Conservation (phyloP, 2,329 filamentous ascomycete genomes). For the Colletotrichum gigasporum region DNA sequence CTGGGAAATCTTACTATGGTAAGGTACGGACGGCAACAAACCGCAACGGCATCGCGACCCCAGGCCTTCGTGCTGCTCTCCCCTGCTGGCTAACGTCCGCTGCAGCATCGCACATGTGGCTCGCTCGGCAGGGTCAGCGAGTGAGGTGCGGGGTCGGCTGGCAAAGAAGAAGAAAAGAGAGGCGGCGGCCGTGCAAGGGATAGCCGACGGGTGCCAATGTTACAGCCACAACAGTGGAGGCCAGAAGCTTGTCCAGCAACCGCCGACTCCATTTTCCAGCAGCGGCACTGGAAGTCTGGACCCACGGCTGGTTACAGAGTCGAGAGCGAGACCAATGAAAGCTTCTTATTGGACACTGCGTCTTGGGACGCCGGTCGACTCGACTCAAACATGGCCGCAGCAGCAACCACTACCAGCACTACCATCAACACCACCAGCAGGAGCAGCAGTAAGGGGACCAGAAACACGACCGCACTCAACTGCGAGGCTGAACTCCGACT, state of each 20-base stretch:
- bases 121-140: background rate
- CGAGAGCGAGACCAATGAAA: too few relatives aligned
- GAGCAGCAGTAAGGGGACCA: background rate
- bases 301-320: conserved; percentile 26
- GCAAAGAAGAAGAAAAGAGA: background rate
- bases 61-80: too few relatives aligned
- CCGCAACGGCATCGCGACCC: too few relatives aligned
- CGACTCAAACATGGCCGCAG: too few relatives aligned
- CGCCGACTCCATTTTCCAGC: background rate
- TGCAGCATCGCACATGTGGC: too few relatives aligned
- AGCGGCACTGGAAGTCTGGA: conserved; percentile 4
- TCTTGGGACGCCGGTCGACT: too few relatives aligned
- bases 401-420: too few relatives aligned
- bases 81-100: too few relatives aligned
- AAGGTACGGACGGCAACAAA: too few relatives aligned
- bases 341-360: background rate
- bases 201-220: conserved; percentile 2
- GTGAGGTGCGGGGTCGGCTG: too few relatives aligned
- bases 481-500: background rate
- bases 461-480: background rate
- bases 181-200: background rate
- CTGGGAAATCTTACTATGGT: too few relatives aligned
- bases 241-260: conserved; percentile 19
- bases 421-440: background rate
- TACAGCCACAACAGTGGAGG: conserved; percentile 18